These are phyloP conservation scores for Camellia lanceoleosa DNA, from an alignment of 148 eudicot species.

Conservation along the genomic window DNA sequence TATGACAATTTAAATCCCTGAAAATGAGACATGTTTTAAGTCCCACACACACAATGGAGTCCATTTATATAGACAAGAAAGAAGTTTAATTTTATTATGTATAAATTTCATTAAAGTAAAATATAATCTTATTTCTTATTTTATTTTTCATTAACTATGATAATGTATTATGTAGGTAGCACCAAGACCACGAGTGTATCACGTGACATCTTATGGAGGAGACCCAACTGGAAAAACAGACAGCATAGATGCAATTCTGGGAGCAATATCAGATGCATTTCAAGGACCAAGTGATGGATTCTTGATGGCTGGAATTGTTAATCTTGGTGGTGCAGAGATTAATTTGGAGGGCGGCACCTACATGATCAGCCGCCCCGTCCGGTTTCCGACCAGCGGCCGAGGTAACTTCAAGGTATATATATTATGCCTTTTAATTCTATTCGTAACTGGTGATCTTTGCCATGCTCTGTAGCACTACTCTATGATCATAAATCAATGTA, in stretches of 20 bases:
- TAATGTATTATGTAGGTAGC: conserved; percentile 12
- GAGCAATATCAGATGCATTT: conserved; percentile 58
- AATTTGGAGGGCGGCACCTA: conserved; percentile 76
- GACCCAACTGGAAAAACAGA: conserved; percentile 76
- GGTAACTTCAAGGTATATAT: conserved; percentile 70
- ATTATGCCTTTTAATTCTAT: no score
- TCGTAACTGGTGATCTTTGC: no score
- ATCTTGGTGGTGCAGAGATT: conserved; percentile 72
- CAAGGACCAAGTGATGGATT: conserved; percentile 25
- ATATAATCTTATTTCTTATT: no score
- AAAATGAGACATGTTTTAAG: no score
- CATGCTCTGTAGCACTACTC: no score
- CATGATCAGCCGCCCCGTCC: conserved; percentile 61
- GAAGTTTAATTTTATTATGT: no score
- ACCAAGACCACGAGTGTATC: conserved; percentile 38
- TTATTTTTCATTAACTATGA: not conserved
- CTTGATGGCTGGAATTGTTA: conserved; percentile 49
- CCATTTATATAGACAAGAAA: no score
- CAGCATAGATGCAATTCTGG: conserved; percentile 57
- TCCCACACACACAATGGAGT: no score
- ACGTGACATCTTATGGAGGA: conserved; percentile 71
- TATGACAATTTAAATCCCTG: no score
- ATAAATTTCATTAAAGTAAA: no score
- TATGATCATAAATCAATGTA: not conserved
- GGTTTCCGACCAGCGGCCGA: conserved; percentile 40